Base-by-base conservation (phyloP, 768 basidiomycete genomes). In the Auricularia heimuer region DNA sequence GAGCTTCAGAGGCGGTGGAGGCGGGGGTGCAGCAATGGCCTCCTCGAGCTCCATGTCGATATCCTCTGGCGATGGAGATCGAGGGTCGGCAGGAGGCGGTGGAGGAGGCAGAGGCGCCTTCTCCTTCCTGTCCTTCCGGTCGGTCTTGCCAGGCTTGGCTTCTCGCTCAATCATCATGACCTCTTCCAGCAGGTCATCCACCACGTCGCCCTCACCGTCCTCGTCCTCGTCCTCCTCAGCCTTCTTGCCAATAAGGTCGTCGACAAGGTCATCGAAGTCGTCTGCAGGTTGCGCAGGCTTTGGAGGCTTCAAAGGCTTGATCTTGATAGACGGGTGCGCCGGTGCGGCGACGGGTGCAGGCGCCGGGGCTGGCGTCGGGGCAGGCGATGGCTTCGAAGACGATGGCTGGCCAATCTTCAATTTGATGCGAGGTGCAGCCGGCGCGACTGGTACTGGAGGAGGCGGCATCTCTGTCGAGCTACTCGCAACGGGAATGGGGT, bases 261-360 rank as follows among this genome's bases (percentile, higher is more conserved):
- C 88, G 2, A 90, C 76, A 47, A 92, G 79, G 70, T 92, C 90
- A 68, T 89, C 85, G 35, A 87, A 88, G n/a, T 88, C 89, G 73
- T 91, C 89, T 68, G 91, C 89, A 54, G 87, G 81, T 70, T 88
- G 88, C 39, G 74, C 68, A 29, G 65, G 67, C 3, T 68, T 29
- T 16, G 75, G 68, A 54, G 75, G 68, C 65, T 82, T 77, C 66
- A 69, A 72, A 65, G 71, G 63, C n/a, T 87, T 90, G 42, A 90
- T 77, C 71, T 88, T 90, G 75, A 90, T 88, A 10, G 75, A 80
- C 0, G 86, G 85, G 3, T 84, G 80, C 24, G 81, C 72, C 39
- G 39, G 12, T 16, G 80, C 68, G 18, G 78, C 65, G 2, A 79
- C 69, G 10, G 75, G 76, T 42, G 75, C 72, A 4, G 73, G 69